A percentile compares a stretch with the other conserved stretches of the same genome.
phyloP scores from a whole-genome alignment of 2,329 filamentous ascomycete genomes.

The Parafenestella ontariensis region DNA sequence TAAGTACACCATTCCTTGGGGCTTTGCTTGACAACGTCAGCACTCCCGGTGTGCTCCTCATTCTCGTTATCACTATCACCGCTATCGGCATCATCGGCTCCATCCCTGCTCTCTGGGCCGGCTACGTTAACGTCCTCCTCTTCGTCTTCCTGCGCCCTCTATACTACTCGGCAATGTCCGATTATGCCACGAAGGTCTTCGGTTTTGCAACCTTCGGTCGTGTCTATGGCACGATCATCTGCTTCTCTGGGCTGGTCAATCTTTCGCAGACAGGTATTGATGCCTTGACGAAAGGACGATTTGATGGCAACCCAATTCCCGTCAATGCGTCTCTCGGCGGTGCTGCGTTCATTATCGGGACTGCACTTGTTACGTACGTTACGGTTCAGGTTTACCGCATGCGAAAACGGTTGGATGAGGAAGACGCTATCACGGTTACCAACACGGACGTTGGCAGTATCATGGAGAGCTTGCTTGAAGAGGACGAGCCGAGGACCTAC shows the following conservation, averaged over 20 bases:
- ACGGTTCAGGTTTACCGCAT: slow-evolving; percentile 40
- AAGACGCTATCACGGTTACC: slow-evolving; percentile 63
- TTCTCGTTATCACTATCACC: slow-evolving; percentile 74
- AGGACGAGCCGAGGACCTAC: slow-evolving; percentile 41
- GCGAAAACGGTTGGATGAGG: slow-evolving; percentile 41
- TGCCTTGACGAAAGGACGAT: slow-evolving; percentile 74
- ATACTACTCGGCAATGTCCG: slow-evolving; percentile 88
- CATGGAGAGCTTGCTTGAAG: slow-evolving; percentile 47
- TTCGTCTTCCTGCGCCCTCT: slow-evolving; percentile 86
- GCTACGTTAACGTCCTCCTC: slow-evolving; percentile 75
- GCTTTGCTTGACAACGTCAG: slow-evolving; percentile 76
- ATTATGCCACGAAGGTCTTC: slow-evolving; percentile 90
- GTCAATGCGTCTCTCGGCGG: slow-evolving; percentile 73
- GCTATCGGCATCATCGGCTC: slow-evolving; percentile 77
- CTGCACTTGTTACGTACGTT: slow-evolving; percentile 61
- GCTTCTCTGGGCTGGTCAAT: slow-evolving; percentile 80
- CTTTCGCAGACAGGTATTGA: slow-evolving; percentile 82
- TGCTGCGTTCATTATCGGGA: slow-evolving; percentile 68
- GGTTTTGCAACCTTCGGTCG: slow-evolving; percentile 89
- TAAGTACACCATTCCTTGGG: slow-evolving; percentile 85
- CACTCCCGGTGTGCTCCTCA: slow-evolving; percentile 72
- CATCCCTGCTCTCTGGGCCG: slow-evolving; percentile 72
- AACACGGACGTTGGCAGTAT: slow-evolving; percentile 74
- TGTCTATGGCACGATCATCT: slow-evolving; percentile 88
- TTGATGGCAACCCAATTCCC: slow-evolving; percentile 74